Base-by-base conservation (phyloP, 202 grass and related monocot species). In the Miscanthus sacchariflorus region DNA sequence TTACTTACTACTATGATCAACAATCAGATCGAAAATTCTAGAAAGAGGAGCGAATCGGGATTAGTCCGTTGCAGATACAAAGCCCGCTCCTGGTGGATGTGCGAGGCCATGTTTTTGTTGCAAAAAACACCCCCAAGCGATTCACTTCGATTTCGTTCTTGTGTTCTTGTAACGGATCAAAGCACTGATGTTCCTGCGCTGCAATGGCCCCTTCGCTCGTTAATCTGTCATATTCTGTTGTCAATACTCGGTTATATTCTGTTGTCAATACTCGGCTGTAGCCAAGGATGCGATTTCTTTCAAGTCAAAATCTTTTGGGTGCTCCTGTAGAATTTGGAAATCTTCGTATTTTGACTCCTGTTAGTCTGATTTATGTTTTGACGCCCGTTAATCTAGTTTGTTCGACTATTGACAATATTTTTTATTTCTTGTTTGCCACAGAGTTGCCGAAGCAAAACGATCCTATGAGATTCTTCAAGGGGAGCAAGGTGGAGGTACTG, bases 391-490 rank as follows among this genome's bases (percentile, higher is more conserved):
- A 39, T 84, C 36, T 58, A 27, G 44, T n/a, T 54, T 50, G 40
- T 72, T 78, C 54, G 65, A 7, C 17, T 79, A 89, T 33, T 89
- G 15, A 81, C 35, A 3, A 24, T 74, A 5, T 80, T 30, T 74
- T 21, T 75, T n/a, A 10, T 69, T 81, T 72, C 9, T 59, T 70
- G 3, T 79, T 27, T 15, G 39, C n/a, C 14, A 33, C 90, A 92
- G 74, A 74, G 67, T 86, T 88, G 24, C 15, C 10, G 72, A 45
- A 81, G 68, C 68, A 82, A 63, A 7, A 74, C 43, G 18, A 65
- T 54, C 6, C 1, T 0, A 93, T 94, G 92, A 93, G 78, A 86
- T 98, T 98, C 78, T 83, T 83, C 77, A 96, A 94, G 89, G 91
- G 91, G 52, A 78, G 45, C 70, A 91, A 94, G 70, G 91, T 98